Evolutionary conservation across 352 stramenopile genomes (phyloP), one percentile per base, ranked within the genome.

Genomic region (Globisporangium uncinulatum): DNA sequence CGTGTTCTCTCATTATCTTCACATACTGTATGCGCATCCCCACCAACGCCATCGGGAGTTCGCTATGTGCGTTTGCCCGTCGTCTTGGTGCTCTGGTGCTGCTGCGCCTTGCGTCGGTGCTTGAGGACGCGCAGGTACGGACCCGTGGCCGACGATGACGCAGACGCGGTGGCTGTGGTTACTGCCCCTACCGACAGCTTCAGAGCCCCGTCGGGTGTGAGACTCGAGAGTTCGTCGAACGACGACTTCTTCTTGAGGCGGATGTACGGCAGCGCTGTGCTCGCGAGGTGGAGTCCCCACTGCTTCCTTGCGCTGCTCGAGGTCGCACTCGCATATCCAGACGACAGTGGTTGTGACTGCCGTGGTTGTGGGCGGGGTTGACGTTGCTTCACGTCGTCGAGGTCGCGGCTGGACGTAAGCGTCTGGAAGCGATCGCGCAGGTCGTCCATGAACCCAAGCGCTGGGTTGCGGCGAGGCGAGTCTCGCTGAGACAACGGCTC

Each of bases 61-160:
- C 34, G 34, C 34, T 39, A 42, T 65, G 42, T 39, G 15, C 36
- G 8, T 29, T 44, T 68, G 34, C 39, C 56, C 41, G 56, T 58
- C 42, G 52, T 57, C 45, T 56, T 59, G 10, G 31, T 17, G 31
- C 21, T 43, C n/a, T 44, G 36, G n/a, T 32, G 43, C 34, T 63
- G 58, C 10, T 65, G 58, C 13, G 52, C 56, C 36, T 60, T 65
- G n/a, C 59, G 72, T 32, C 83, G 72, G 51, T 82, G 79, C 70
- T 90, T 92, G 61, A 89, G 79, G 52, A 87, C 77, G 63, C 84
- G 84, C 11, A 90, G 66, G 45, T 92, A 92, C 52, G 79, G 76
- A 11, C 77, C 75, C 46, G 77, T 65, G 19, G 71, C 21, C 0
- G 63, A 61, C 29, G 60, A 58, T 6, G 61, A 62, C 9, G 31